Percentiles rank a stretch among this genome's conserved stretches.
Conservation (phyloP, 148 eudicot genomes). For the Persicaria maculosa region DNA sequence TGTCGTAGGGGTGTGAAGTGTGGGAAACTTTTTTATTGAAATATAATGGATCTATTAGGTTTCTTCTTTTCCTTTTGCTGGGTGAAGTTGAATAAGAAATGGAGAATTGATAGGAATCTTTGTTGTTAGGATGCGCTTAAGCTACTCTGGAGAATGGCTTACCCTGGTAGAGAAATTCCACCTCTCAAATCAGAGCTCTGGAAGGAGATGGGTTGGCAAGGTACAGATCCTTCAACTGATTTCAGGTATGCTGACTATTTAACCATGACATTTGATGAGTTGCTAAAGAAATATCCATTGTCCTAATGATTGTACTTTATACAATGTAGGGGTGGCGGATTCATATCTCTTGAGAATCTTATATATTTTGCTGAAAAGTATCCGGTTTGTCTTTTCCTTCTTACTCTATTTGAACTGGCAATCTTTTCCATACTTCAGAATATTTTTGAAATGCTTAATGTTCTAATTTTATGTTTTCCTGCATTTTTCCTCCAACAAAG, state of each 20-base stretch:
- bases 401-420: background rate
- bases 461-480: background rate
- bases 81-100: background rate
- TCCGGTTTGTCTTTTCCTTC: slow-evolving; percentile 50
- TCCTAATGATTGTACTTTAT: slow-evolving; percentile 14
- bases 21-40: background rate
- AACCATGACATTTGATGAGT: slow-evolving; percentile 1
- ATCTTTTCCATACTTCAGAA: background rate
- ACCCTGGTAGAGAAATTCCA: slow-evolving; percentile 72
- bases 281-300: slow-evolving; percentile 5
- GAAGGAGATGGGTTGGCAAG: slow-evolving; percentile 99
- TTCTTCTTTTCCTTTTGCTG: background rate
- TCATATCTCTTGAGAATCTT: slow-evolving; percentile 88
- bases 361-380: slow-evolving; percentile 73
- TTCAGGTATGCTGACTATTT: slow-evolving; percentile 51
- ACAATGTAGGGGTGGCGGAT: slow-evolving; percentile 83
- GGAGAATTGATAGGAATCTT: background rate
- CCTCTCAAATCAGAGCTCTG: slow-evolving; percentile 94
- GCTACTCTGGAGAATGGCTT: slow-evolving; percentile 80
- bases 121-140: slow-evolving; percentile 75
- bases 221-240: slow-evolving; percentile 93
- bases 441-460: background rate
- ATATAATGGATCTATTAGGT: background rate
- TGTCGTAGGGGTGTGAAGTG: background rate
- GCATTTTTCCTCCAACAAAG: background rate